phyloP scores from a whole-genome alignment of 305 asterid species.

The Fraxinus paxiana region DNA sequence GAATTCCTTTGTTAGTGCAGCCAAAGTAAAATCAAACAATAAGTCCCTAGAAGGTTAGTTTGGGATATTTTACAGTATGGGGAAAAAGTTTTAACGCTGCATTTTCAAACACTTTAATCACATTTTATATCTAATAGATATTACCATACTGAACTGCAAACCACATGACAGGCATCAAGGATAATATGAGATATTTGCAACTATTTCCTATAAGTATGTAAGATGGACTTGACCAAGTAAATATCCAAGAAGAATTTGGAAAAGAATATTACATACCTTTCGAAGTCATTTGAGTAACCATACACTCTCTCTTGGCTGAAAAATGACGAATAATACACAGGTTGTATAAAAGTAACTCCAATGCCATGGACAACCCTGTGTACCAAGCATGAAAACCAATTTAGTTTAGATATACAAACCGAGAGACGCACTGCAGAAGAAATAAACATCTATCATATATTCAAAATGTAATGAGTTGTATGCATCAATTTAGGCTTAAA shows the following conservation, averaged over 20 bases:
- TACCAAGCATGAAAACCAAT: constrained; percentile 28
- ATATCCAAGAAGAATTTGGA: constrained; percentile 7
- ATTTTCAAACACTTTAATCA: neutral
- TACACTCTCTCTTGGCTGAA: constrained; percentile 59
- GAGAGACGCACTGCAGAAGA: neutral
- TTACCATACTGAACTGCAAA: constrained; percentile 11
- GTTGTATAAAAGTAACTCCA: constrained; percentile 76
- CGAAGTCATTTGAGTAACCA: constrained; percentile 69
- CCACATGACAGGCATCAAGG: neutral
- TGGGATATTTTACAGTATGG: neutral
- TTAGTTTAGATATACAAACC: neutral
- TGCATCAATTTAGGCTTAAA: neutral
- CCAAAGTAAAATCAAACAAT: neutral
- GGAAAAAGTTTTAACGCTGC: neutral
- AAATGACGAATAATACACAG: constrained; percentile 59
- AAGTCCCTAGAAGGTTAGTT: neutral
- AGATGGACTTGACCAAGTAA: constrained; percentile 8
- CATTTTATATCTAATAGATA: constrained; percentile 7
- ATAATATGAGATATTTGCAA: neutral
- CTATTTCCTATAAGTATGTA: neutral
- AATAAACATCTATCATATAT: neutral
- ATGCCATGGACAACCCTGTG: constrained; percentile 73
- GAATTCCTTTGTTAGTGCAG: neutral
- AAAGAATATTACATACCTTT: constrained; percentile 44
- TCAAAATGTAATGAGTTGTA: neutral